Evolutionary conservation across 1,139 yeast species (phyloP), one percentile per base, ranked within the genome.

Genomic region (Eremothecium sinecaudum): DNA sequence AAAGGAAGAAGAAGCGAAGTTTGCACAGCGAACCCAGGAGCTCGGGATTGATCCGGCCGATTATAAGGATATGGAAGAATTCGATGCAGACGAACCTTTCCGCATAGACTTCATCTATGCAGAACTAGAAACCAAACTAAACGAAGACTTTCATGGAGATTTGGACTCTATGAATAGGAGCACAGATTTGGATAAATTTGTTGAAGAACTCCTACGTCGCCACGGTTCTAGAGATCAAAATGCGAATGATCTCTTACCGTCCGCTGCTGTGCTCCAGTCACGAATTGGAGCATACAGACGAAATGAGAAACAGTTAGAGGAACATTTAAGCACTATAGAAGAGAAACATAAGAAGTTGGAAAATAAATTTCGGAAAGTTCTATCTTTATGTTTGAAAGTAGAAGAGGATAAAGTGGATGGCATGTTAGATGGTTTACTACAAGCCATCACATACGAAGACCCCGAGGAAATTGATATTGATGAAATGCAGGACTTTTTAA

Each of bases 21-120:
- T 76, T 56, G 53, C 63, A 24, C 61, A 64, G 28, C 59, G 59
- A 33, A 56, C 63, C 12, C 58, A 62, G 31, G 61, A 59, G 36
- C 44, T 67, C 13, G 62, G 59, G 23, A 39, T 53, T 18, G 43
- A 51, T 2, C 41, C 48, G 7, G 57, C 51, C 15, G 56, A 53
- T 13, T 42, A 51, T 4, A 57, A 64, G 4, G 61, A 56, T 37
- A 63, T 63, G 41, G 66, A 66, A 35, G 64, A 66, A 14, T 79
- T 75, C 51, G 90, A 82, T 56, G 87, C 93, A 1, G 94, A 83
- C 57, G 86, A 79, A 49, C 94, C 94, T 14, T 87, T 82, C 58
- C 66, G 81, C 32, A 72, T 81, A 17, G 65, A 69, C 45, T 64
- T 69, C 4, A 63, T 79, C 6, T 76, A 71, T 48, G 69, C 73